Conservation (phyloP, 2,329 filamentous ascomycete species). For the Penicillium sp. region DNA sequence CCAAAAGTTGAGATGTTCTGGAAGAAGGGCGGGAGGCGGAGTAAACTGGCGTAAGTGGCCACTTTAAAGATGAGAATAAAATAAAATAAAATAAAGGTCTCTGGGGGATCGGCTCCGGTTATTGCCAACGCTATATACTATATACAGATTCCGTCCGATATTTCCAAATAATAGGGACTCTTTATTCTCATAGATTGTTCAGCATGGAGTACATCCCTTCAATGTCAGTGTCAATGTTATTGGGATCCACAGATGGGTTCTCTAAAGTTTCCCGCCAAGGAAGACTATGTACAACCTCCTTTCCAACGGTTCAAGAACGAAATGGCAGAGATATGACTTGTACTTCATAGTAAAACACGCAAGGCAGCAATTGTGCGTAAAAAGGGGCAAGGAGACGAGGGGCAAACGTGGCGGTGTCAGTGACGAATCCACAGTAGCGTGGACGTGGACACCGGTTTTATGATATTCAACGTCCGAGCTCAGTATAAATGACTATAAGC, state of each 20-base stretch:
- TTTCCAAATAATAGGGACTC: not conserved
- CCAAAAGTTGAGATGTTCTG: conserved; percentile 5
- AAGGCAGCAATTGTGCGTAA: not conserved
- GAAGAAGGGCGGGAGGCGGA: conserved; percentile 22
- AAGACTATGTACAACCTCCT: not conserved
- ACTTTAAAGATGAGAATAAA: conserved; percentile 10
- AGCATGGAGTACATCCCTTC: not conserved
- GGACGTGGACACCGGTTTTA: conserved; percentile 1
- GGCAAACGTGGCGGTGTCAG: conserved; percentile 14
- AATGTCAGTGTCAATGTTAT: not conserved
- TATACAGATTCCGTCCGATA: not conserved
- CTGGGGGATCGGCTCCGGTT: not conserved
- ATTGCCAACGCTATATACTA: not conserved
- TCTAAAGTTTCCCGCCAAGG: not conserved
- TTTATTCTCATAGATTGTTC: not conserved
- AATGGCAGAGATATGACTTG: no score
- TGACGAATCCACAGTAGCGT: conserved; percentile 7
- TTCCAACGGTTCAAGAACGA: not conserved
- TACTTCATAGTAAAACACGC: no score
- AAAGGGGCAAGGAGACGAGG: conserved; percentile 8
- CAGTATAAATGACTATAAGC: not conserved
- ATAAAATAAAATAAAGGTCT: not conserved
- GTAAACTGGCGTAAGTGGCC: conserved; percentile 24
- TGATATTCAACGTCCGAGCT: not conserved
- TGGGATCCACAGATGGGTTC: not conserved